These are phyloP conservation scores for Cystobasidium pallidum DNA, from an alignment of 1,284 basidiomycete genomes.

Conservation along the genomic window DNA sequence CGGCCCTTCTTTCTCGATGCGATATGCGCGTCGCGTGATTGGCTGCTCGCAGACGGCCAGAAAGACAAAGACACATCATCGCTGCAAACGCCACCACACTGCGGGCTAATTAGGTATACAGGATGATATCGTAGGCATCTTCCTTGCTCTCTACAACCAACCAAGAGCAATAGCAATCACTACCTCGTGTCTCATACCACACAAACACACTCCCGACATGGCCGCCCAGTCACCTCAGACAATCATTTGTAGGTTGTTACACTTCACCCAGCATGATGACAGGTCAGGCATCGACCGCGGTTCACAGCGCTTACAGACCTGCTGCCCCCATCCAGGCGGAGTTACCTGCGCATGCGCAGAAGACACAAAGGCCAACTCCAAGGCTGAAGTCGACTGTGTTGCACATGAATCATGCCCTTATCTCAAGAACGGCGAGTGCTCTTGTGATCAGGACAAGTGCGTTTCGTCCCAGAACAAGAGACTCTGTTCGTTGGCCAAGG, in stretches of 20 bases:
- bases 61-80: no score
- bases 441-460: constrained; percentile 27
- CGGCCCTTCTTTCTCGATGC: no score
- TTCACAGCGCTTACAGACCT: not conserved
- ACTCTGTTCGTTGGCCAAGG: constrained; percentile 34
- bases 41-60: no score
- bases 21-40: no score
- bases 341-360: constrained; percentile 43
- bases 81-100: no score
- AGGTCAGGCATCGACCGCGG: not conserved
- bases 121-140: no score
- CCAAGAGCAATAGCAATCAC: no score
- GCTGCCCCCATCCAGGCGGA: constrained; percentile 13
- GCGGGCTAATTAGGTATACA: no score
- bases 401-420: constrained; percentile 36
- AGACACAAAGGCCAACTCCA: constrained; percentile 30
- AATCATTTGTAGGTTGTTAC: constrained; percentile 39
- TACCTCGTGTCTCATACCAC: not conserved
- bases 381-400: constrained; percentile 28
- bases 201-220: not conserved
- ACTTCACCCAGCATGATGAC: not conserved
- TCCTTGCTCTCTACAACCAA: no score
- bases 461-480: constrained; percentile 44
- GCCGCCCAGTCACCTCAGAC: constrained; percentile 28
- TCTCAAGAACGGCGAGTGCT: constrained; percentile 37